Conservation (phyloP, 306 rosid genomes). For the Vicia faba region DNA sequence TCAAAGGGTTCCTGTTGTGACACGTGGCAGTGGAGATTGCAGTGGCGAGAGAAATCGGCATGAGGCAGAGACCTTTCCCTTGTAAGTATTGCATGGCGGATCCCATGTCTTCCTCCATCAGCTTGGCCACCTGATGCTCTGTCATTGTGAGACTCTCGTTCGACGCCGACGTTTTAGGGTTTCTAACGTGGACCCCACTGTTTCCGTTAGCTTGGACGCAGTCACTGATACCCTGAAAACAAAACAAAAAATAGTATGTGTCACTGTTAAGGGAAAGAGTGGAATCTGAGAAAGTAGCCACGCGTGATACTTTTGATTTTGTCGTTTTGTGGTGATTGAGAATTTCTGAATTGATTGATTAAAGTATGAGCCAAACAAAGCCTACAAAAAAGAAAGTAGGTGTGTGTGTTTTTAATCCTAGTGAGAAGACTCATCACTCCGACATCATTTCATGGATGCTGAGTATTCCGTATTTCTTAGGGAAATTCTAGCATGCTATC, state of each 20-base stretch:
- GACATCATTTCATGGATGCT: conserved; percentile 38
- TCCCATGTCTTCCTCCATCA: conserved; percentile 98
- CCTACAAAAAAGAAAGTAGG: conserved; percentile 15
- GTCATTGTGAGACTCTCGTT: conserved; percentile 77
- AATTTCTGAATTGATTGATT: conserved; percentile 37
- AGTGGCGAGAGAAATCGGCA: conserved; percentile 95
- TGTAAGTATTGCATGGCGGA: conserved; percentile 98
- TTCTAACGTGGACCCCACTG: conserved; percentile 38
- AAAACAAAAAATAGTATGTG: conserved; percentile 34
- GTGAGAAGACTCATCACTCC: conserved; percentile 24
- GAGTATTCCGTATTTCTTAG: conserved; percentile 30
- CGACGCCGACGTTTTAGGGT: conserved; percentile 54
- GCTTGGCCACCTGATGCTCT: conserved; percentile 93
- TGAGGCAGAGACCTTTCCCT: conserved; percentile 95
- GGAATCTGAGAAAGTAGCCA: conserved; percentile 77
- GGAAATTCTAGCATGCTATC: conserved; percentile 32
- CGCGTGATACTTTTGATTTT: conserved; percentile 82
- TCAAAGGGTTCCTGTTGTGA: conserved; percentile 64
- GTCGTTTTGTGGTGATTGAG: conserved; percentile 68
- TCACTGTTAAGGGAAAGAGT: conserved; percentile 3
- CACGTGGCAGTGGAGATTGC: conserved; percentile 90
- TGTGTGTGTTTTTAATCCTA: background rate
- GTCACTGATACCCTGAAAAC: conserved; percentile 75
- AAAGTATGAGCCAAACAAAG: conserved; percentile 32
- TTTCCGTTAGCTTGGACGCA: conserved; percentile 54